A percentile compares a stretch with the other conserved stretches of the same genome.
phyloP scores from a whole-genome alignment of 1,284 basidiomycete genomes.

The Moesziomyces globuligerus region DNA sequence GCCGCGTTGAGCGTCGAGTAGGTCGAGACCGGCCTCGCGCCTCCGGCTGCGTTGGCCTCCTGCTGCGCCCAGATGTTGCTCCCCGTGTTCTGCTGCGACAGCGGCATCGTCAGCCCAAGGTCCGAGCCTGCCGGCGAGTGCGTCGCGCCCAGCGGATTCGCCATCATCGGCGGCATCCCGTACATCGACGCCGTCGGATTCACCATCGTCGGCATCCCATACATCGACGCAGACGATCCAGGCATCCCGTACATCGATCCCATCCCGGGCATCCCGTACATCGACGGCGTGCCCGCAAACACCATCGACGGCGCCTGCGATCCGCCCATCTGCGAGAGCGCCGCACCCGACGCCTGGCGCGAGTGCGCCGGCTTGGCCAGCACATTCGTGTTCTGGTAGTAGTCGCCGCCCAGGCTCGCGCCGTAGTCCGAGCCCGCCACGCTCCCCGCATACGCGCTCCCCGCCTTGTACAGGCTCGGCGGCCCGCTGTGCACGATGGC shows the following conservation, averaged over 20 bases:
- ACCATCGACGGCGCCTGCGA: slow-evolving; percentile 39
- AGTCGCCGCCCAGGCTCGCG: slow-evolving; percentile 45
- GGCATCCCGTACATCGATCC: slow-evolving; percentile 55
- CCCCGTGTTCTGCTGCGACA: slow-evolving; percentile 53
- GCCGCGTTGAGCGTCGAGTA: slow-evolving; percentile 34
- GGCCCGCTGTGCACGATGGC: slow-evolving; percentile 36
- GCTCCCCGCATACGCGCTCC: slow-evolving; percentile 46
- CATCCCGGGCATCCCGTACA: slow-evolving; percentile 56
- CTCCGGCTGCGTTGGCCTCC: slow-evolving; percentile 3
- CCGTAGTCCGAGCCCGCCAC: slow-evolving; percentile 49
- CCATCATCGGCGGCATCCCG: slow-evolving; percentile 49
- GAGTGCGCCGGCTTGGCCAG: slow-evolving; percentile 48
- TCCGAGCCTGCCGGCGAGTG: slow-evolving; percentile 35
- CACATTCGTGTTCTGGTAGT: slow-evolving; percentile 65
- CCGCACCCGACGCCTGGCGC: slow-evolving; percentile 37
- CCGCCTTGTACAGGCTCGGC: slow-evolving; percentile 53
- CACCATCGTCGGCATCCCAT: slow-evolving; percentile 44
- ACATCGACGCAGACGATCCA: slow-evolving; percentile 53
- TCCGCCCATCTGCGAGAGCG: slow-evolving; percentile 41
- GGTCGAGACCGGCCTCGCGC: slow-evolving; percentile 32
- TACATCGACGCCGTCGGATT: slow-evolving; percentile 49
- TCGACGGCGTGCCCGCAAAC: slow-evolving; percentile 39
- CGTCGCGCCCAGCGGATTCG: slow-evolving; percentile 21
- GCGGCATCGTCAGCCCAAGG: slow-evolving; percentile 44
- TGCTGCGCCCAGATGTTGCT: slow-evolving; percentile 39